These are phyloP conservation scores for Yamadazyma sp. DNA, from an alignment of 1,139 yeast species.

Conservation along the genomic window DNA sequence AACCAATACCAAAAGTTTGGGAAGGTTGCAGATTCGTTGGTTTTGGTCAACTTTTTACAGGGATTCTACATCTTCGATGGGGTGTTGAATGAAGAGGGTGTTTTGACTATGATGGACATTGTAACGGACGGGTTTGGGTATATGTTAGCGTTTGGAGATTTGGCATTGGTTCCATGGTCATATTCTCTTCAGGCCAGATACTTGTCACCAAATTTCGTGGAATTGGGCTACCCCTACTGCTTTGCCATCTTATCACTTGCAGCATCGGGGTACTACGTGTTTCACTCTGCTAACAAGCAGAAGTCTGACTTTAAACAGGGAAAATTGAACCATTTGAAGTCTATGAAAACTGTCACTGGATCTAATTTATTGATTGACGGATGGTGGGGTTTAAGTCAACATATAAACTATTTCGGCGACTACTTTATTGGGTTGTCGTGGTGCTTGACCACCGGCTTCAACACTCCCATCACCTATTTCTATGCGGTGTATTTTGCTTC, in stretches of 20 bases:
- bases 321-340: slow-evolving; percentile 58
- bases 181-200: slow-evolving; percentile 86
- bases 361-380: slow-evolving; percentile 83
- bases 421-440: slow-evolving; percentile 91
- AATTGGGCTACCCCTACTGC: slow-evolving; percentile 45
- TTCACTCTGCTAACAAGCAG: slow-evolving; percentile 80
- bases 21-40: slow-evolving; percentile 65
- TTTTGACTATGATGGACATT: slow-evolving; percentile 90
- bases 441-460: slow-evolving; percentile 88
- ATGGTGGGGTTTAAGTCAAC: slow-evolving; percentile 96
- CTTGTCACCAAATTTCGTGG: slow-evolving; percentile 52
- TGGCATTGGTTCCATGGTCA: slow-evolving; percentile 91
- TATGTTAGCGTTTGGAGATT: slow-evolving; percentile 93
- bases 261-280: slow-evolving; percentile 70
- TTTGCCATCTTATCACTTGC: slow-evolving; percentile 46
- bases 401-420: slow-evolving; percentile 93
- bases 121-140: slow-evolving; percentile 97
- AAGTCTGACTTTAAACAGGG: slow-evolving; percentile 84
- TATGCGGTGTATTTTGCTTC: slow-evolving; percentile 81
- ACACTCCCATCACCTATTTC: slow-evolving; percentile 82
- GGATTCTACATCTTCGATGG: slow-evolving; percentile 88
- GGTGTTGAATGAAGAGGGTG: slow-evolving; percentile 85
- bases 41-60: slow-evolving; percentile 69
- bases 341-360: slow-evolving; percentile 73
- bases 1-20: slow-evolving; percentile 71